A percentile compares a stretch with the other conserved stretches of the same genome.
Evolutionary conservation across 2,329 filamentous ascomycete genomes (phyloP).

Genomic region (Pleoardoris graminearum): DNA sequence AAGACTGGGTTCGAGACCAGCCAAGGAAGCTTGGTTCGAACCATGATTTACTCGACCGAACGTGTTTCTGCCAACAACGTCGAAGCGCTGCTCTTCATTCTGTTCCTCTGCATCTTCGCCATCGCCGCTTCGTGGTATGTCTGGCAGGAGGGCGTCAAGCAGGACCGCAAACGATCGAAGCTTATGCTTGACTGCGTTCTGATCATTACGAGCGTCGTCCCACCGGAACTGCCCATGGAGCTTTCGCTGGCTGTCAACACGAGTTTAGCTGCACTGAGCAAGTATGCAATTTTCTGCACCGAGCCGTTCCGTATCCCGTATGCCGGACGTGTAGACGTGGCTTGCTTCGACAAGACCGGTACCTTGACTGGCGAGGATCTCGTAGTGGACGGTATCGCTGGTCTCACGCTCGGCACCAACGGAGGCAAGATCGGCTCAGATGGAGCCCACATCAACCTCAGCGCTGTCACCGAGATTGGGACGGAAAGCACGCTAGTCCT

Average conservation of each 20-base stretch:
- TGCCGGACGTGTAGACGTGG: slow-evolving; percentile 90
- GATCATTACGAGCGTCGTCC: slow-evolving; percentile 96
- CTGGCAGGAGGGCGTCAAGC: slow-evolving; percentile 93
- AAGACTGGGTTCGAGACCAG: slow-evolving; percentile 99
- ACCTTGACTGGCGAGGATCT: slow-evolving; percentile 95
- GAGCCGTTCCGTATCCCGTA: slow-evolving; percentile 98
- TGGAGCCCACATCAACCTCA: slow-evolving; percentile 81
- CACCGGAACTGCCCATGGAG: slow-evolving; percentile 98
- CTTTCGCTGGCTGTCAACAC: slow-evolving; percentile 97
- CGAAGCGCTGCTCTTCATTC: slow-evolving; percentile 94
- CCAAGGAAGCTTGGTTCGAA: slow-evolving; percentile 94
- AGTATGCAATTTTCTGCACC: slow-evolving; percentile 96
- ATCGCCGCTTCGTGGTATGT: slow-evolving; percentile 99
- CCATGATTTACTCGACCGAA: slow-evolving; percentile 99
- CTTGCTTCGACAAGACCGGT: slow-evolving; percentile 98
- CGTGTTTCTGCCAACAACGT: slow-evolving; percentile 98
- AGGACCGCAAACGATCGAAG: slow-evolving; percentile 96
- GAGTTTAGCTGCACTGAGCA: slow-evolving; percentile 89
- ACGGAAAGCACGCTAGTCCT: slow-evolving; percentile 89
- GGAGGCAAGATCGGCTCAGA: slow-evolving; percentile 72
- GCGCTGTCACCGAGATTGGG: slow-evolving; percentile 68
- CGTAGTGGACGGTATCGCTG: slow-evolving; percentile 95
- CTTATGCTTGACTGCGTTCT: slow-evolving; percentile 94
- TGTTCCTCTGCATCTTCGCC: slow-evolving; percentile 95
- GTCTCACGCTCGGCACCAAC: slow-evolving; percentile 72